Conservation (phyloP, 352 stramenopile species). For the Phytophthora sp. region DNA sequence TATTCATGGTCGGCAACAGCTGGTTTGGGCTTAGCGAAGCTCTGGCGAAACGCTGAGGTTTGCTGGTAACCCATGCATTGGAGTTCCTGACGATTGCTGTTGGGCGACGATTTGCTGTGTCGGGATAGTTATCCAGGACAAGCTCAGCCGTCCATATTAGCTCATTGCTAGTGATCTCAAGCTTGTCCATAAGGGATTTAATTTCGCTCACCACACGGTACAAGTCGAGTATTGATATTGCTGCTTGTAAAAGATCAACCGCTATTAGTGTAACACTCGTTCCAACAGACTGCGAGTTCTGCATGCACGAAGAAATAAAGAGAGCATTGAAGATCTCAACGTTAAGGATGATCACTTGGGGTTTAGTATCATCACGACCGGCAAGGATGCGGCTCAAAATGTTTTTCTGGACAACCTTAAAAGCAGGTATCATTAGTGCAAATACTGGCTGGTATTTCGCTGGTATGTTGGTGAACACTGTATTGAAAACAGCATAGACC, state of each 20-base stretch:
- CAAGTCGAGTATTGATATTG: slow-evolving; percentile 20
- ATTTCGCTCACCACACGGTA: slow-evolving; percentile 17
- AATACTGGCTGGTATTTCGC: slow-evolving; percentile 33
- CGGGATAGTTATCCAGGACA: not conserved
- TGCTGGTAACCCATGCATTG: not conserved
- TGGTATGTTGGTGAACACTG: slow-evolving; percentile 14
- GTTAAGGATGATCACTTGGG: slow-evolving; percentile 30
- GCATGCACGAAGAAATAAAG: slow-evolving; percentile 32
- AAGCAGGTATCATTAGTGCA: slow-evolving; percentile 37
- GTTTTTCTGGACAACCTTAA: slow-evolving; percentile 54
- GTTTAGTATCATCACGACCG: slow-evolving; percentile 21
- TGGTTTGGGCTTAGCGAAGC: slow-evolving; percentile 13
- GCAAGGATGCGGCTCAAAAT: slow-evolving; percentile 18
- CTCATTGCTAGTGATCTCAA: not conserved
- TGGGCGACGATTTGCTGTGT: not conserved
- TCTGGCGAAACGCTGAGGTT: not conserved
- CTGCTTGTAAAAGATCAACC: slow-evolving; percentile 21
- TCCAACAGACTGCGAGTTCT: slow-evolving; percentile 15
- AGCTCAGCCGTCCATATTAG: slow-evolving; percentile 11
- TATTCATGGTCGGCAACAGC: slow-evolving; percentile 16
- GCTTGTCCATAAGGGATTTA: slow-evolving; percentile 6
- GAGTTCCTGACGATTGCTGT: not conserved
- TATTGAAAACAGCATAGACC: slow-evolving; percentile 15
- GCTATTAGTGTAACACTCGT: slow-evolving; percentile 25
- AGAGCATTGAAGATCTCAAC: slow-evolving; percentile 36